Conservation (phyloP, 305 asterid species). For the Coffea humblotiana region DNA sequence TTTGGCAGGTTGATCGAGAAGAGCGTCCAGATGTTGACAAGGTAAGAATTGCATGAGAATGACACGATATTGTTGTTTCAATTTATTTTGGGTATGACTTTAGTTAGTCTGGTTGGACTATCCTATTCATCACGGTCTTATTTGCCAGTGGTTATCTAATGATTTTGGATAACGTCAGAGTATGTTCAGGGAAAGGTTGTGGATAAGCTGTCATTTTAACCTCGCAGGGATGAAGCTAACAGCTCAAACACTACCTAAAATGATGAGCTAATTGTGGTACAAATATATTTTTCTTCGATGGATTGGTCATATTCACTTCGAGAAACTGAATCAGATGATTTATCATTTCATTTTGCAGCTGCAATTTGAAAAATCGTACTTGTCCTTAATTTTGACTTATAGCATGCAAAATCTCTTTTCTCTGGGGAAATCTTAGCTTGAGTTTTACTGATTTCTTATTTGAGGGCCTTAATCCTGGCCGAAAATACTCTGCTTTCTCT, state of each 20-base stretch:
- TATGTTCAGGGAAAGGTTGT: background rate
- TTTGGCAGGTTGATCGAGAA: slow-evolving; percentile 82
- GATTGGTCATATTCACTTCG: background rate
- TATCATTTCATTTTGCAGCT: background rate
- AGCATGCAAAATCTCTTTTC: background rate
- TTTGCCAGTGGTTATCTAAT: too few relatives aligned
- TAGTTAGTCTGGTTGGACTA: background rate
- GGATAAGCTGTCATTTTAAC: background rate
- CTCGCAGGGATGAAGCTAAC: background rate
- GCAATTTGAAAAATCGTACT: background rate
- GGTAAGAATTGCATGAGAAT: slow-evolving; percentile 36
- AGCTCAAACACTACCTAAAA: background rate
- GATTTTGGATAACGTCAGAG: too few relatives aligned
- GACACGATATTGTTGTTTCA: background rate
- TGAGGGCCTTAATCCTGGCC: background rate
- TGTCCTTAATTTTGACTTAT: background rate
- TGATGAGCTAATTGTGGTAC: background rate
- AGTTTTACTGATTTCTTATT: background rate
- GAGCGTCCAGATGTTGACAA: slow-evolving; percentile 97
- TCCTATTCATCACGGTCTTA: background rate
- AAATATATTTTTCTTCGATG: background rate
- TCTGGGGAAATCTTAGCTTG: background rate
- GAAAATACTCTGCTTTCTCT: background rate
- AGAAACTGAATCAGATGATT: background rate
- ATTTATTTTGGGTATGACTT: background rate